Base-by-base conservation (phyloP, 192 early-diverging fungal species). In the Ambispora gerdemannii region DNA sequence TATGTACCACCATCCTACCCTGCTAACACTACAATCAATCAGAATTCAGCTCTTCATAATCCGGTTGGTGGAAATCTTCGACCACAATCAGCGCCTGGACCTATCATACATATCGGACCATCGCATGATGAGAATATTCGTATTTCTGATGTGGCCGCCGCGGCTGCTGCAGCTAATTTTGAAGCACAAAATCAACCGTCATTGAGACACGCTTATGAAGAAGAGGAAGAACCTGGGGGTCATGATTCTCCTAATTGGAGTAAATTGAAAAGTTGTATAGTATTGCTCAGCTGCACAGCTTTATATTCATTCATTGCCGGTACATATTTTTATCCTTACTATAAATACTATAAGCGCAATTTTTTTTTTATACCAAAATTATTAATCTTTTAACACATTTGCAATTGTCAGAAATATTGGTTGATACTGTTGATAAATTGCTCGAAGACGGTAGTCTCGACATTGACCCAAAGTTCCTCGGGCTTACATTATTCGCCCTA, bases 211-310 rank as follows among this genome's bases (percentile, higher is more conserved):
- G 80, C 81, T 1, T 80, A 80, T 28, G 81, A 83, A 34, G 88
- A 86, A 11, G 87, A 85, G 8, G 89, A 85, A 17, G 87, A 76
- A 47, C 78, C 75, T 20, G 82, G 82, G 31, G 94, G 93, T 24
- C 96, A 98, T 71, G 93, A 94, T 72, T 89, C 90, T 56, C 94
- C 96, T 47, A 93, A 94, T 74, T 98, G 96, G 96, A 86, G 87
- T 73, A 89, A 90, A 52, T 56, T 75, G 49, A 93, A 92, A 78
- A 89, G 87, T 67, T 86, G 86, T 25, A 77, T 89, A 24, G 88
- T 98, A 49, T 78, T 98, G 38, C 78, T 95, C 33, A 79, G 75
- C 0, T 93, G 92, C 66, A 98, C 96, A 3, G 76, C 94, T 19
- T 76, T 93, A 20, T 96, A 94, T 75, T 84, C 89, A 7, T 76